These are phyloP conservation scores for Bondarzewia mesenterica DNA, from an alignment of 1,284 basidiomycete species.

Conservation along the genomic window DNA sequence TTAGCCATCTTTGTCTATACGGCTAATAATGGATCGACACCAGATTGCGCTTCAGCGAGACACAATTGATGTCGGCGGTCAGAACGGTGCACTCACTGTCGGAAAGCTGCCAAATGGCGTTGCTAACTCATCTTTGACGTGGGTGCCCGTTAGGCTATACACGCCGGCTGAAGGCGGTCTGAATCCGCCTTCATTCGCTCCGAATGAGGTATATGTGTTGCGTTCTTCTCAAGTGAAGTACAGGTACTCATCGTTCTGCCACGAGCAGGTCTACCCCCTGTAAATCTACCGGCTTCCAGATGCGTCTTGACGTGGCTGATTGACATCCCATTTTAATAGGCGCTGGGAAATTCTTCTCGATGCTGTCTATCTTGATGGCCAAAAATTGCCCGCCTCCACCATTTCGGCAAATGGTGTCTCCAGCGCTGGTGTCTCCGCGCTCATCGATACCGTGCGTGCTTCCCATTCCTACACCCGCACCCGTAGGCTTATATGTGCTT, in stretches of 20 bases:
- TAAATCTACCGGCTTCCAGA: no score
- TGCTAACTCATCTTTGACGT: conserved; percentile 24
- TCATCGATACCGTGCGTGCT: conserved; percentile 41
- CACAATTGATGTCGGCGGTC: conserved; percentile 26
- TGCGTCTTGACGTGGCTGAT: not conserved
- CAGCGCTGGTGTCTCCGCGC: conserved; percentile 24
- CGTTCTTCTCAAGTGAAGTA: no score
- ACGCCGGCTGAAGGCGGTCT: conserved; percentile 27
- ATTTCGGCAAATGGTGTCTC: conserved; percentile 15
- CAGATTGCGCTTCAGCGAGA: conserved; percentile 29
- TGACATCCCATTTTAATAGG: not conserved
- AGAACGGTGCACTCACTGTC: conserved; percentile 29
- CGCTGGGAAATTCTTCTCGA: conserved; percentile 49
- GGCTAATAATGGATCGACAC: not conserved
- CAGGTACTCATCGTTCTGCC: not conserved
- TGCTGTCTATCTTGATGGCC: conserved; percentile 46
- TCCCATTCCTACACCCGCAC: no score
- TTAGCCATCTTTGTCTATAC: conserved; percentile 1
- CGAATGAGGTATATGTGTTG: conserved; percentile 22
- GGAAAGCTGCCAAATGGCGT: conserved; percentile 30
- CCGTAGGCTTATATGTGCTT: no score
- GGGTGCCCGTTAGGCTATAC: conserved; percentile 32
- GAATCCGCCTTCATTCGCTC: conserved; percentile 21
- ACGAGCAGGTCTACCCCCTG: conserved; percentile 21
- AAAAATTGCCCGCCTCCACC: conserved; percentile 34